Evolutionary conservation across 1,284 basidiomycete species (phyloP).

Genomic region (Irpex sp.): DNA sequence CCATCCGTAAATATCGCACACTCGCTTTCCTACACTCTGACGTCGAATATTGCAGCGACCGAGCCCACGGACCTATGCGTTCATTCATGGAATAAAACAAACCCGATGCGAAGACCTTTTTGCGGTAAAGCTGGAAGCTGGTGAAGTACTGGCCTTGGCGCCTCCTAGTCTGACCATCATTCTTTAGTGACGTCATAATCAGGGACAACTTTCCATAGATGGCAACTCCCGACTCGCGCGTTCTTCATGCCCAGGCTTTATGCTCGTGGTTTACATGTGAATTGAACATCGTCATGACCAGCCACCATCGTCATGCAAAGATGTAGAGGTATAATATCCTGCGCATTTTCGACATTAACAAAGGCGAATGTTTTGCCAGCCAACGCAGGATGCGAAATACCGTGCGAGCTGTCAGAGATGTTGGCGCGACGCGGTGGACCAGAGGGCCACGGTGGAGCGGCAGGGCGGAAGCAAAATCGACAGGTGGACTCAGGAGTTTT

Average conservation of each 20-base stretch:
- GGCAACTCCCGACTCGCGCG: not conserved
- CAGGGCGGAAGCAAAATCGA: not conserved
- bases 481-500: not conserved
- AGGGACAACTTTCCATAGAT: not conserved
- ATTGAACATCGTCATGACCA: not conserved
- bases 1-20: no score
- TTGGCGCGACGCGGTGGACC: not conserved
- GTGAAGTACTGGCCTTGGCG: not conserved
- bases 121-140: no score
- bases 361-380: no score
- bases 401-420: not conserved
- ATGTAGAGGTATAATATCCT: not conserved
- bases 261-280: no score
- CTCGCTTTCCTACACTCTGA: no score
- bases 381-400: no score
- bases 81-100: no score
- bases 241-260: not conserved
- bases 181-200: not conserved
- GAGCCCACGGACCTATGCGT: no score
- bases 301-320: not conserved
- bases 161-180: not conserved
- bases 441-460: not conserved
- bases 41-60: no score
- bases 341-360: not conserved
- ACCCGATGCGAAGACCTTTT: no score